phyloP scores from a whole-genome alignment of 371 early-diverging fungal species.

The Syncephalastrum monosporum region DNA sequence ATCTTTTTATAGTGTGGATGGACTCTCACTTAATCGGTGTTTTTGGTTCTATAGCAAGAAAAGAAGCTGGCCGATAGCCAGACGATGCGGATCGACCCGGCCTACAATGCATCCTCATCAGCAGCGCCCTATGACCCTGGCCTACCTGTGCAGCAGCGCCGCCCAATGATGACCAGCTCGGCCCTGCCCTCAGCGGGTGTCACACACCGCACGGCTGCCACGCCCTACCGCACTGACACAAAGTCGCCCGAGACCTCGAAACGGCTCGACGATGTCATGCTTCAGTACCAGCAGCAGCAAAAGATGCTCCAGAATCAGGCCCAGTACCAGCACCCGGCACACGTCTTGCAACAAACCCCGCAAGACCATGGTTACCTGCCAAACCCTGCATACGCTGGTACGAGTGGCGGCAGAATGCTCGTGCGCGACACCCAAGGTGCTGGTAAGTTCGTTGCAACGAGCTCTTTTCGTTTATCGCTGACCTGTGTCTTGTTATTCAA shows the following conservation, averaged over 20 bases:
- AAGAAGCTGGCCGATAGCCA: constrained; percentile 26
- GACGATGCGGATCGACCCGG: constrained; percentile 19
- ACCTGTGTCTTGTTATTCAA: not conserved
- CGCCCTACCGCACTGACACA: constrained; percentile 39
- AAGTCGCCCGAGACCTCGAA: constrained; percentile 51
- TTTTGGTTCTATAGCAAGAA: constrained; percentile 19
- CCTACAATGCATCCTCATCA: constrained; percentile 15
- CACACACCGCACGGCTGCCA: constrained; percentile 18
- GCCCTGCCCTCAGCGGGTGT: constrained; percentile 32
- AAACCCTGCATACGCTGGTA: constrained; percentile 28
- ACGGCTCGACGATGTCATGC: constrained; percentile 51
- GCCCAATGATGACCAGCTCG: constrained; percentile 23
- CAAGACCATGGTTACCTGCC: constrained; percentile 29
- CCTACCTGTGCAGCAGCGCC: constrained; percentile 28
- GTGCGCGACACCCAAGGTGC: constrained; percentile 30
- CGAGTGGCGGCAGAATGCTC: constrained; percentile 38
- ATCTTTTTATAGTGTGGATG: not conserved
- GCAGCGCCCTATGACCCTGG: constrained; percentile 18
- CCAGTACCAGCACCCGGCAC: constrained; percentile 17
- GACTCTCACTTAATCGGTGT: not conserved
- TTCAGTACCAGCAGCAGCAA: constrained; percentile 48
- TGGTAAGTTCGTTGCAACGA: constrained; percentile 33
- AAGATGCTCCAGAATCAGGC: constrained; percentile 31
- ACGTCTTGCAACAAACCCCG: constrained; percentile 15
- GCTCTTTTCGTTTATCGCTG: constrained; percentile 3